Percentiles rank a stretch among this genome's conserved stretches.
Conservation (phyloP, 352 stramenopile genomes). For the Pilasporangium apinafurcum region DNA sequence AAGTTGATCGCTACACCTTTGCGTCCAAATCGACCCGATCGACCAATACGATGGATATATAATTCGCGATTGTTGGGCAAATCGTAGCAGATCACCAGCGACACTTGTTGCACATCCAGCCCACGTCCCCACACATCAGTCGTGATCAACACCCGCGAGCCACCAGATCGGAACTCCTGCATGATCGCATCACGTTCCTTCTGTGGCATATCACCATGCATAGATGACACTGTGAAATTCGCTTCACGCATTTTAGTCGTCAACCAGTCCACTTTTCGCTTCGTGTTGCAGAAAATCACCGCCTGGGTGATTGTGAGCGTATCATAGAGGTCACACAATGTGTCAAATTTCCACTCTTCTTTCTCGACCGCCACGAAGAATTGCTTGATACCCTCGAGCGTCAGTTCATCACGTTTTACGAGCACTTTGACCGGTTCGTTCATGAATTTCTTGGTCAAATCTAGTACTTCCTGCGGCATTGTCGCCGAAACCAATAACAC, state of each 20-base stretch:
- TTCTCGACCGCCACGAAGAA: conserved; percentile 98
- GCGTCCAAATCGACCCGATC: conserved; percentile 94
- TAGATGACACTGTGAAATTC: conserved; percentile 96
- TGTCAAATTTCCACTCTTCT: conserved; percentile 99
- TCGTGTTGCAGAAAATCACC: conserved; percentile 99
- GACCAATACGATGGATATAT: conserved; percentile 95
- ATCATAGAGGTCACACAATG: conserved; percentile 98
- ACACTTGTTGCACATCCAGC: conserved; percentile 97
- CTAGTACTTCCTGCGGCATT: conserved; percentile 91
- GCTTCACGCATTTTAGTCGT: conserved; percentile 94
- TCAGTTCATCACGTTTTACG: conserved; percentile 97
- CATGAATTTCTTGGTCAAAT: conserved; percentile 98
- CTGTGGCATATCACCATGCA: conserved; percentile 98
- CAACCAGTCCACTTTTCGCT: conserved; percentile 96
- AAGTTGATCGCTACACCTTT: conserved; percentile 99
- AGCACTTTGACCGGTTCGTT: conserved; percentile 96
- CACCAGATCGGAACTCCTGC: conserved; percentile 95
- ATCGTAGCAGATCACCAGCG: conserved; percentile 97
- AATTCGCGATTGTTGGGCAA: conserved; percentile 95
- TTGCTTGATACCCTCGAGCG: conserved; percentile 97
- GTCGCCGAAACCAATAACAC: conserved; percentile 95
- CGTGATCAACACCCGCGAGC: conserved; percentile 95
- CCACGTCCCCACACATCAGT: conserved; percentile 96
- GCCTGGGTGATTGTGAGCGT: conserved; percentile 99
- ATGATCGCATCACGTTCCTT: conserved; percentile 93